Conservation (phyloP, 495 filamentous ascomycete species). For the Xanthoparmelia taractica region DNA sequence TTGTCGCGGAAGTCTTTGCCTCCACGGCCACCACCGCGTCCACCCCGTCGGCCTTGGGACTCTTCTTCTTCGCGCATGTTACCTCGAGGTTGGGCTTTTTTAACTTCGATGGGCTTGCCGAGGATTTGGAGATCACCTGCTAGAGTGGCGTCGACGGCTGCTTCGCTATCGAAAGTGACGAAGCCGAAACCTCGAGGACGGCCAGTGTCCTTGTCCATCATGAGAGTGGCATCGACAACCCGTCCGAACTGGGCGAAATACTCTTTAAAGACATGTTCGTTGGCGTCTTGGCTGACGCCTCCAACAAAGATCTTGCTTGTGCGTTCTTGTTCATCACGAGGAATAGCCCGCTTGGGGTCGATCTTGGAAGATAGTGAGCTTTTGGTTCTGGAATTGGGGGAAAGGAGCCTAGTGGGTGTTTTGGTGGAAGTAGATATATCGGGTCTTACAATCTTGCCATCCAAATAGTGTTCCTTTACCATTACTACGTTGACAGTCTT, state of each 20-base stretch:
- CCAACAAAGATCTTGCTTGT: conserved; percentile 98
- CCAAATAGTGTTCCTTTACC: conserved; percentile 97
- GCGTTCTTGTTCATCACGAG: conserved; percentile 93
- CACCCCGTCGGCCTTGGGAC: conserved; percentile 42
- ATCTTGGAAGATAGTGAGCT: conserved; percentile 53
- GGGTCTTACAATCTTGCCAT: conserved; percentile 88
- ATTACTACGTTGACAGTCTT: conserved; percentile 98
- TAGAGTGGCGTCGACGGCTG: conserved; percentile 86
- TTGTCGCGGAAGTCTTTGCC: conserved; percentile 39
- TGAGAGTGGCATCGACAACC: conserved; percentile 92
- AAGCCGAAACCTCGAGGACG: conserved; percentile 96
- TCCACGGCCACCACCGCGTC: conserved; percentile 49
- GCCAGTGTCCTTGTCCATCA: conserved; percentile 99
- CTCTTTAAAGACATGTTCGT: conserved; percentile 87
- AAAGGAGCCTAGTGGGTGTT: conserved; percentile 14
- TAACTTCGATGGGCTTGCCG: conserved; percentile 94
- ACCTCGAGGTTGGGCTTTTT: conserved; percentile 92
- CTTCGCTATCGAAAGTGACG: conserved; percentile 94
- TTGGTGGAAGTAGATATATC: conserved; percentile 17
- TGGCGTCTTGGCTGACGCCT: conserved; percentile 93
- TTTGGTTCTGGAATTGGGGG: conserved; percentile 9
- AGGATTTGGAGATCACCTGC: conserved; percentile 74
- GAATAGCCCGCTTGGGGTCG: conserved; percentile 95
- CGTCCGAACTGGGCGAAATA: conserved; percentile 96
- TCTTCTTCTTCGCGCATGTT: conserved; percentile 86